These are phyloP conservation scores for Kodamaea alishanica DNA, from an alignment of 1,139 yeast genomes.

Conservation along the genomic window DNA sequence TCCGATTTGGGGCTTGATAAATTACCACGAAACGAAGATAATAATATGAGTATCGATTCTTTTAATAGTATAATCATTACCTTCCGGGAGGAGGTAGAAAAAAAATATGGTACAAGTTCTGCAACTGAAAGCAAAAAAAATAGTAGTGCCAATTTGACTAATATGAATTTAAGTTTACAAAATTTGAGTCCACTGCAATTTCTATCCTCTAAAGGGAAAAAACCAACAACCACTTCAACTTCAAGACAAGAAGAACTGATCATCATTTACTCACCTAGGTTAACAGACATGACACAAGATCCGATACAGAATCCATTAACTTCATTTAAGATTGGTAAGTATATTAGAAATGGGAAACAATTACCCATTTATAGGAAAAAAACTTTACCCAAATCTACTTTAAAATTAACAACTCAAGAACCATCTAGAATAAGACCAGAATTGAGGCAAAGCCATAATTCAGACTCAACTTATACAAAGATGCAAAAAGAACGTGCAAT, in stretches of 20 bases:
- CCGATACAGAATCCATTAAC: conserved; percentile 31
- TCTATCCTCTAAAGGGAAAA: conserved; percentile 7
- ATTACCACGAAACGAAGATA: conserved; percentile 19
- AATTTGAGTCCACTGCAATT: conserved; percentile 9
- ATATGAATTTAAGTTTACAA: conserved; percentile 4
- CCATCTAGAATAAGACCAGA: too few relatives aligned
- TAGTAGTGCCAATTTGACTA: conserved; percentile 1
- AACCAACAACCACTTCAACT: conserved; percentile 3
- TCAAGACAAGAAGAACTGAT: conserved; percentile 28
- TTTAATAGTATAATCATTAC: conserved; percentile 32
- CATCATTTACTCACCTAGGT: conserved; percentile 36
- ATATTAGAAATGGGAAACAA: conserved; percentile 31
- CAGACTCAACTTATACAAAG: neutral
- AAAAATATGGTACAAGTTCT: conserved; percentile 2
- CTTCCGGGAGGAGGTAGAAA: conserved; percentile 29
- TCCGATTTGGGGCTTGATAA: conserved; percentile 12
- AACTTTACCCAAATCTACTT: neutral
- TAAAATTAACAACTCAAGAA: neutral
- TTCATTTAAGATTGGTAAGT: conserved; percentile 35
- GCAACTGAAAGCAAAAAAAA: conserved; percentile 1
- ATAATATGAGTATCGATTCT: conserved; percentile 30
- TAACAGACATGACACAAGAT: conserved; percentile 9
- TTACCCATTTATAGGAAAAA: conserved; percentile 23
- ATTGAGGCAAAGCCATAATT: too few relatives aligned
- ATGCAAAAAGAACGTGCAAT: conserved; percentile 6